These are phyloP conservation scores for Candida fluviatilis DNA, from an alignment of 805 yeast species.

Conservation along the genomic window DNA sequence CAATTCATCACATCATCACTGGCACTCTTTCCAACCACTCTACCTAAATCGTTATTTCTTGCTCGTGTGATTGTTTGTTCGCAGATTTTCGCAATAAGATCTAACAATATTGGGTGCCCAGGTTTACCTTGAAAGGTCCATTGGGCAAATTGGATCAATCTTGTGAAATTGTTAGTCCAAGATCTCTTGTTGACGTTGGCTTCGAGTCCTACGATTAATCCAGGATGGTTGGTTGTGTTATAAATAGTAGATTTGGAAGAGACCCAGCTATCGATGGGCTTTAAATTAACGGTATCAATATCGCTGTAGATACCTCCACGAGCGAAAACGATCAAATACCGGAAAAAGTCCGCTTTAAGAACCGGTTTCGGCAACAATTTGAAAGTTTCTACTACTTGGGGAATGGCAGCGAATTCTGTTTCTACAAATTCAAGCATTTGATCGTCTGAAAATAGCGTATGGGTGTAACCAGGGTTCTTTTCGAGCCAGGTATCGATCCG, in stretches of 20 bases:
- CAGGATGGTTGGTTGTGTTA: constrained; percentile 45
- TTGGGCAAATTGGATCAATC: constrained; percentile 92
- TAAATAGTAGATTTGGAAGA: constrained; percentile 35
- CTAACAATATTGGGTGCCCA: constrained; percentile 88
- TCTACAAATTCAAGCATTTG: constrained; percentile 59
- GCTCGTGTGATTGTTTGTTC: constrained; percentile 63
- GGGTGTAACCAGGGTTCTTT: constrained; percentile 75
- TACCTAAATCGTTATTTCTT: constrained; percentile 40
- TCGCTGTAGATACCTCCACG: constrained; percentile 93
- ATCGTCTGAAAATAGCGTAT: constrained; percentile 70
- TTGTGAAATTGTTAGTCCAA: constrained; percentile 90
- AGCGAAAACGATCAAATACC: constrained; percentile 82
- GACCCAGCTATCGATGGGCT: constrained; percentile 73
- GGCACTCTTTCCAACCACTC: constrained; percentile 52
- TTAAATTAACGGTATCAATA: constrained; percentile 76
- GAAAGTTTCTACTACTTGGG: constrained; percentile 75
- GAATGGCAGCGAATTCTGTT: constrained; percentile 63
- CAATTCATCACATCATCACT: constrained; percentile 85
- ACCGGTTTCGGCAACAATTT: constrained; percentile 72
- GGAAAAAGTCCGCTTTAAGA: constrained; percentile 87
- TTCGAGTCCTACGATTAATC: constrained; percentile 85
- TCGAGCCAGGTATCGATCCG: constrained; percentile 65
- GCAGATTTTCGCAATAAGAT: constrained; percentile 73
- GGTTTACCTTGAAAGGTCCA: constrained; percentile 91
- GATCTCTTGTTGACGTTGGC: constrained; percentile 96